Conservation (phyloP, 768 basidiomycete genomes). For the Trametes punicea region DNA sequence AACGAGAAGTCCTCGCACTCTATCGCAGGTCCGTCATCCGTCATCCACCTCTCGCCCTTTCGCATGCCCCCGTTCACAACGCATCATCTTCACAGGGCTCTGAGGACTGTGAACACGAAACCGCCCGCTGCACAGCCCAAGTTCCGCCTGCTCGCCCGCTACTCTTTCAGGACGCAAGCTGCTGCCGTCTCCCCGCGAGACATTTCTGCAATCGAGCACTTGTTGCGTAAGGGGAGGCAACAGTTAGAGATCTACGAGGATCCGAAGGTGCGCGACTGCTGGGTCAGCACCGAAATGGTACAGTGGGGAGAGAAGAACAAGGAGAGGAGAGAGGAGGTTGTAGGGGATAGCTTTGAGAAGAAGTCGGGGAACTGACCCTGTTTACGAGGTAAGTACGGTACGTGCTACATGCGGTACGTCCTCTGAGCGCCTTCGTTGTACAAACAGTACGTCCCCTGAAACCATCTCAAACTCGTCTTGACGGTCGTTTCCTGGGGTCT, state of each 20-base stretch:
- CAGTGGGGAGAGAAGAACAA: conserved; percentile 50
- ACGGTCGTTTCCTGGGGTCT: no score
- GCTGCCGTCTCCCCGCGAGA: conserved; percentile 59
- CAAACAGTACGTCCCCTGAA: no score
- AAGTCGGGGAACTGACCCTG: neutral
- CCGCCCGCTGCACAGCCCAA: conserved; percentile 56
- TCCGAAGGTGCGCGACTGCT: conserved; percentile 66
- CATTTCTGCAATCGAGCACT: conserved; percentile 68
- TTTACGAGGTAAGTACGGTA: no score
- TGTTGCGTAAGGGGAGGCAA: conserved; percentile 63
- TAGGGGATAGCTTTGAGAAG: neutral
- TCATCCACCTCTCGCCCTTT: neutral
- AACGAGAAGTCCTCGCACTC: conserved; percentile 48
- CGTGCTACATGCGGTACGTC: no score
- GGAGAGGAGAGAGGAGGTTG: conserved; percentile 1
- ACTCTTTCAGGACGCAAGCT: conserved; percentile 66
- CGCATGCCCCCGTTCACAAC: neutral
- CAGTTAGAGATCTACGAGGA: conserved; percentile 72
- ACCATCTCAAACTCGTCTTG: no score
- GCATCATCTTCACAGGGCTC: conserved; percentile 54
- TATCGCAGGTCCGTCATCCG: conserved; percentile 47
- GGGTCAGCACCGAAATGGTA: conserved; percentile 67
- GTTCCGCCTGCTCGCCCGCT: conserved; percentile 66
- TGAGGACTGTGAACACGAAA: conserved; percentile 72
- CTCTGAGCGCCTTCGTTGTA: no score